phyloP scores from a whole-genome alignment of 805 yeast species.

The Metschnikowia baotianmanensis region DNA sequence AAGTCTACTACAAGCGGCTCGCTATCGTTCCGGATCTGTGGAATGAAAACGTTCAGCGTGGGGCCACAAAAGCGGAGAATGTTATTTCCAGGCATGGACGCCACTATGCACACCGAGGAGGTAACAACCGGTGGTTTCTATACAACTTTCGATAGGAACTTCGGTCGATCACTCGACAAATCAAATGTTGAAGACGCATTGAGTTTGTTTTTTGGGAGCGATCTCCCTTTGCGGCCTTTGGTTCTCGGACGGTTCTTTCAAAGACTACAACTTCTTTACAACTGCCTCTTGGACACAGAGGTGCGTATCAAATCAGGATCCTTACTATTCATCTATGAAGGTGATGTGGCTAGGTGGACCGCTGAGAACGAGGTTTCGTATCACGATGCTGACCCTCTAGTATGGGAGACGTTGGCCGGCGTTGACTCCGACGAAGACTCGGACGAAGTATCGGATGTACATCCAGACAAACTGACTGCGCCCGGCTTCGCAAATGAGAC shows the following conservation, averaged over 20 bases:
- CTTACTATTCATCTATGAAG: conserved; percentile 71
- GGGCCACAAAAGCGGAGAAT: conserved; percentile 5
- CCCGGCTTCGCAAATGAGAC: not conserved
- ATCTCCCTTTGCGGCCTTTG: conserved; percentile 27
- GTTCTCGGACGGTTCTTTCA: conserved; percentile 44
- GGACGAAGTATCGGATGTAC: conserved; percentile 27
- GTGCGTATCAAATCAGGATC: conserved; percentile 70
- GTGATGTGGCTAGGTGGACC: conserved; percentile 55
- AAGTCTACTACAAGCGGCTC: conserved; percentile 76
- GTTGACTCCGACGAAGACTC: conserved; percentile 22
- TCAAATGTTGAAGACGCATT: conserved; percentile 47
- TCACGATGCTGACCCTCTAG: conserved; percentile 27
- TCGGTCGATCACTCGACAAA: conserved; percentile 59
- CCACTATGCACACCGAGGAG: conserved; percentile 16
- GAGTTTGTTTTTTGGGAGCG: conserved; percentile 42
- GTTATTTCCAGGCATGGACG: conserved; percentile 19
- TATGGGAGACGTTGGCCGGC: conserved; percentile 9
- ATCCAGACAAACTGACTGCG: no score
- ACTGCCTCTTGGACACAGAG: conserved; percentile 61
- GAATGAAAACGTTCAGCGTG: conserved; percentile 59
- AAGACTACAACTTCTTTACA: conserved; percentile 65
- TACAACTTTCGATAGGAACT: conserved; percentile 58
- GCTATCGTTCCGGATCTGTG: conserved; percentile 77
- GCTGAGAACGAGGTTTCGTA: conserved; percentile 15
- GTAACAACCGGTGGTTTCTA: conserved; percentile 40